Evolutionary conservation across 2,329 filamentous ascomycete genomes (phyloP).

Genomic region (Fusarium globosum): DNA sequence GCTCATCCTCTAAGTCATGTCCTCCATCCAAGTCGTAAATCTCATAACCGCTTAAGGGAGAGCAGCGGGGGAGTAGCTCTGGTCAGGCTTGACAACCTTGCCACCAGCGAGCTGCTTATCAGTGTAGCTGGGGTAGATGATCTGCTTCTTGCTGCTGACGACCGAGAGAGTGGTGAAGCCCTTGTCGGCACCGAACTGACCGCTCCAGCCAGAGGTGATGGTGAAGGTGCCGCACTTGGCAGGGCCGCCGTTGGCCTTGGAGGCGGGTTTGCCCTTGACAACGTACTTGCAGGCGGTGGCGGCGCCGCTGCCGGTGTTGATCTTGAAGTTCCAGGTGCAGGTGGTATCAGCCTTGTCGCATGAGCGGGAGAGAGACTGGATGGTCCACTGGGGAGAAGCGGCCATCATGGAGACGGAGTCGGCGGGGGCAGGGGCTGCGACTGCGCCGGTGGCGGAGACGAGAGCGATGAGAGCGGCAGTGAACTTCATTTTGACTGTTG

Average conservation of each 20-base stretch:
- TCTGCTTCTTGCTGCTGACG: conserved; percentile 54
- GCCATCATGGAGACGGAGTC: conserved; percentile 54
- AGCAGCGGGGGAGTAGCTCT: conserved; percentile 54
- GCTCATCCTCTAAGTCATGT: not conserved
- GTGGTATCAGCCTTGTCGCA: conserved; percentile 52
- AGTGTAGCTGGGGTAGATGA: conserved; percentile 63
- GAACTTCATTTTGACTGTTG: conserved; percentile 55
- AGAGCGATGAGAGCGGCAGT: conserved; percentile 51
- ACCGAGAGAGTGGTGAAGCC: conserved; percentile 66
- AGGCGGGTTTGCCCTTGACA: conserved; percentile 50
- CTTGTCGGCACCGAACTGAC: conserved; percentile 61
- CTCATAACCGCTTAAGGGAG: conserved; percentile 18
- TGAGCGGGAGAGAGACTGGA: conserved; percentile 52
- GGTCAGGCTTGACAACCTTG: conserved; percentile 59
- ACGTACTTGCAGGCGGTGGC: conserved; percentile 43
- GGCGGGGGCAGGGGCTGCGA: conserved; percentile 48
- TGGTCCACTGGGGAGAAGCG: conserved; percentile 54
- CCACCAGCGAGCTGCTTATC: conserved; percentile 60
- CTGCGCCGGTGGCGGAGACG: conserved; percentile 47
- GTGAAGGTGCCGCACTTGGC: conserved; percentile 60
- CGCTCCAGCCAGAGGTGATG: conserved; percentile 65
- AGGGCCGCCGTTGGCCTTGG: conserved; percentile 53
- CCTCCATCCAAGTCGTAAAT: not conserved
- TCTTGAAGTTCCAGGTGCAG: conserved; percentile 58
- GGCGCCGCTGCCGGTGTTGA: conserved; percentile 57